These are phyloP conservation scores for Scalesia atractyloides DNA, from an alignment of 129 eudicot genomes.

Conservation along the genomic window DNA sequence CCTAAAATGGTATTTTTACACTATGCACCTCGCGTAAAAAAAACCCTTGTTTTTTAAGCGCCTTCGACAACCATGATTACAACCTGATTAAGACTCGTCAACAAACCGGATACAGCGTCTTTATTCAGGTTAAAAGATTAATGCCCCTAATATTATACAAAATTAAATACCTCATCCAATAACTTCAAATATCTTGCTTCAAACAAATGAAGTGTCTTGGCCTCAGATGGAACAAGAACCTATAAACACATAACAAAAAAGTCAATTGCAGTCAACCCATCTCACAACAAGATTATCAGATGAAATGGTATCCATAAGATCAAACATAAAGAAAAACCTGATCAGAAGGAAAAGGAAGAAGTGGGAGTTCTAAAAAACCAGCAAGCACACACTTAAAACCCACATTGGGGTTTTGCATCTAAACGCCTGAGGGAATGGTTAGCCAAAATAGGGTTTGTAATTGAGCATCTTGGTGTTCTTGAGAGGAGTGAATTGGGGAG, in stretches of 20 bases:
- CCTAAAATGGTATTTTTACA: no score
- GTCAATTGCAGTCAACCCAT: neutral
- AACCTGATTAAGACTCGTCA: neutral
- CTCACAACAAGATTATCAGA: neutral
- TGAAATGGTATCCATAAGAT: neutral
- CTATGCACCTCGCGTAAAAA: no score
- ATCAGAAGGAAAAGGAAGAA: slow-evolving; percentile 56
- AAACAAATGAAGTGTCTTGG: slow-evolving; percentile 66
- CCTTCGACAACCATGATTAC: neutral
- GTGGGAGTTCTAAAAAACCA: slow-evolving; percentile 43
- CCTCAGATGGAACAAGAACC: slow-evolving; percentile 77
- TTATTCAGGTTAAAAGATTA: no score
- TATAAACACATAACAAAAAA: slow-evolving; percentile 15
- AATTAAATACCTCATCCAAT: slow-evolving; percentile 60
- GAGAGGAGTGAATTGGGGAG: slow-evolving; percentile 8
- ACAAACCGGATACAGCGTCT: neutral
- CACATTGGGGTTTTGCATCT: slow-evolving; percentile 1
- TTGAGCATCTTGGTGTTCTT: slow-evolving; percentile 21
- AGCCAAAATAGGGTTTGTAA: slow-evolving; percentile 11
- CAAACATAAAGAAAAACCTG: slow-evolving; percentile 33
- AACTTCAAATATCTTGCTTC: slow-evolving; percentile 82
- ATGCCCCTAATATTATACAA: neutral
- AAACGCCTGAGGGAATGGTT: neutral
- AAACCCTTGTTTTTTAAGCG: no score
- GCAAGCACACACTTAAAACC: slow-evolving; percentile 15